Conservation (phyloP, 2,329 filamentous ascomycete genomes). For the Colletotrichum somersetense region DNA sequence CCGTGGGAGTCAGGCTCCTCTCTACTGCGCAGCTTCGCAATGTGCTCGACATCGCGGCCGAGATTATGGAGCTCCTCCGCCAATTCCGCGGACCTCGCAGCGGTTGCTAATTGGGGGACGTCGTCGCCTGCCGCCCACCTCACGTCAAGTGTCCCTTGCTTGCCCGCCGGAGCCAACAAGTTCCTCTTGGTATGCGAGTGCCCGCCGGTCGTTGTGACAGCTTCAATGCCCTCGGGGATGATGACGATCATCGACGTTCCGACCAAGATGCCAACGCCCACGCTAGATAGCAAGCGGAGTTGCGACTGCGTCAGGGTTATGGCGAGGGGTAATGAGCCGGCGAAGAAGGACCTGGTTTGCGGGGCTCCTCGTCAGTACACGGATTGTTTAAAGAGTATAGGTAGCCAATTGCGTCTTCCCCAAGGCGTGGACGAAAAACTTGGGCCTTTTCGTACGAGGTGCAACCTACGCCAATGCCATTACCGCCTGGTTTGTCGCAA, state of each 20-base stretch:
- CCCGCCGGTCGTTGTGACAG: conserved; percentile 74
- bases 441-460: conserved; percentile 34
- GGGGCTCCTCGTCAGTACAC: conserved; percentile 21
- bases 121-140: conserved; percentile 28
- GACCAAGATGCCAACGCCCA: conserved; percentile 94
- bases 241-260: conserved; percentile 97
- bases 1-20: conserved; percentile 36
- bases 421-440: neutral
- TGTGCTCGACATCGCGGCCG: neutral
- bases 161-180: neutral
- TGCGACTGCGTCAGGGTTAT: conserved; percentile 90
- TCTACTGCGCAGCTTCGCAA: conserved; percentile 16
- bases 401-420: conserved; percentile 11
- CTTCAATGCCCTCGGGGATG: conserved; percentile 95
- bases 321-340: conserved; percentile 89
- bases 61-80: conserved; percentile 2
- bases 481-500: conserved; percentile 56
- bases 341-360: conserved; percentile 83
- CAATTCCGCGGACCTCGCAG: neutral
- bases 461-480: conserved; percentile 70
- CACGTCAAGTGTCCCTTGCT: conserved; percentile 16
- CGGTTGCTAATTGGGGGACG: conserved; percentile 16
- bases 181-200: conserved; percentile 36
- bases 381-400: conserved; percentile 20
- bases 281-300: conserved; percentile 87